These are phyloP conservation scores for Murraya paniculata DNA, from an alignment of 345 rosid genomes.

Conservation along the genomic window DNA sequence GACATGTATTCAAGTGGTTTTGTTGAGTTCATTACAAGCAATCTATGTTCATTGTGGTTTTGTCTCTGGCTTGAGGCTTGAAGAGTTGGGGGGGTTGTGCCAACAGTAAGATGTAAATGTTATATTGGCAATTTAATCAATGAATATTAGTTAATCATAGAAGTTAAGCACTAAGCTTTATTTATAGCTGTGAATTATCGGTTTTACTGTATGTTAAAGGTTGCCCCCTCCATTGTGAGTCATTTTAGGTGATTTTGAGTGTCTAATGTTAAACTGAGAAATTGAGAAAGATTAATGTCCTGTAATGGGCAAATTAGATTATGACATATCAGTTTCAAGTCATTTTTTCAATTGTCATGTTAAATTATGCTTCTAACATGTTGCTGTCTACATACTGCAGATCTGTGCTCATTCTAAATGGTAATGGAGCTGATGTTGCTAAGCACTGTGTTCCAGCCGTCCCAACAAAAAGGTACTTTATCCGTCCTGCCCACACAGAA, in stretches of 20 bases:
- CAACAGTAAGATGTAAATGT: background rate
- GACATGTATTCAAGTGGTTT: background rate
- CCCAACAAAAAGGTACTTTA: conserved; percentile 44
- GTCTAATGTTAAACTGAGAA: background rate
- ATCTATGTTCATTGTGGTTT: too few relatives aligned
- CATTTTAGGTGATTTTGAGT: background rate
- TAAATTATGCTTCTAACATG: background rate
- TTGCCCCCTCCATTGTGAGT: background rate
- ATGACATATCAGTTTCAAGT: background rate
- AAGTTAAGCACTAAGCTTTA: background rate
- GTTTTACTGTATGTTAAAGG: background rate
- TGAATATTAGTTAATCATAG: background rate
- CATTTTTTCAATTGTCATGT: background rate
- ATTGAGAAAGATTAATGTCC: background rate
- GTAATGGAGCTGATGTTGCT: conserved; percentile 66
- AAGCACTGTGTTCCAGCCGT: conserved; percentile 71
- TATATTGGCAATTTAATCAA: background rate
- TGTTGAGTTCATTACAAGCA: background rate
- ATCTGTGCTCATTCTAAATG: conserved; percentile 58
- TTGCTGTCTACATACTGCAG: conserved; percentile 26
- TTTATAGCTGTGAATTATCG: background rate
- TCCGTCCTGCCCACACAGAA: background rate
- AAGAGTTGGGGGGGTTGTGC: background rate
- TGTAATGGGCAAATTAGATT: background rate
- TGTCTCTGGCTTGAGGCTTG: too few relatives aligned